Conservation (phyloP, 345 rosid species). For the Kernera saxatilis region DNA sequence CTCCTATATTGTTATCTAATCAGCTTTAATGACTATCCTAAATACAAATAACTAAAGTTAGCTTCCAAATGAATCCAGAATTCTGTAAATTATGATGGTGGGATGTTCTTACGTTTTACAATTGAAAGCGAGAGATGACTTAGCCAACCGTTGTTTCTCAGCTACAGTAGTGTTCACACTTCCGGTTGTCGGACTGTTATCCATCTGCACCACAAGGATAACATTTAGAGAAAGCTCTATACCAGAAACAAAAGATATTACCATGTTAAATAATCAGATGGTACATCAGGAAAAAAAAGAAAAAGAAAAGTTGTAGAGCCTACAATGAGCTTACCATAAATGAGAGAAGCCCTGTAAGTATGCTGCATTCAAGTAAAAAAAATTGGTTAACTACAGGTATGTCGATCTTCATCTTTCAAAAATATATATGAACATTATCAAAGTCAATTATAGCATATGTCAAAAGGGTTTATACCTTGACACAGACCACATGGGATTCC, state of each 20-base stretch:
- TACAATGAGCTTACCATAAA: constrained; percentile 71
- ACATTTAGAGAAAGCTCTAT: not conserved
- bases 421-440: not conserved
- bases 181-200: constrained; percentile 95
- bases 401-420: not conserved
- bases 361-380: constrained; percentile 52
- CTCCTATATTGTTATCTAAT: not conserved
- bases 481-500: constrained; percentile 99
- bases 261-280: not conserved
- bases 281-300: not conserved
- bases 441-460: not conserved
- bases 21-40: not conserved
- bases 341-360: constrained; percentile 96
- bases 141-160: constrained; percentile 89
- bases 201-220: constrained; percentile 55
- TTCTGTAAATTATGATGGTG: not conserved
- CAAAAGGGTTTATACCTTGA: constrained; percentile 55
- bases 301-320: not conserved
- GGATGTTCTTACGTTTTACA: constrained; percentile 76
- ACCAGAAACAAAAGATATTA: not conserved
- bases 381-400: not conserved
- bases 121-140: constrained; percentile 87
- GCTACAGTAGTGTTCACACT: constrained; percentile 71
- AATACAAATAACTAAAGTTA: not conserved
- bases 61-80: not conserved